Evolutionary conservation across 768 basidiomycete genomes (phyloP).

Genomic region (Asterophora lycoperdoides): DNA sequence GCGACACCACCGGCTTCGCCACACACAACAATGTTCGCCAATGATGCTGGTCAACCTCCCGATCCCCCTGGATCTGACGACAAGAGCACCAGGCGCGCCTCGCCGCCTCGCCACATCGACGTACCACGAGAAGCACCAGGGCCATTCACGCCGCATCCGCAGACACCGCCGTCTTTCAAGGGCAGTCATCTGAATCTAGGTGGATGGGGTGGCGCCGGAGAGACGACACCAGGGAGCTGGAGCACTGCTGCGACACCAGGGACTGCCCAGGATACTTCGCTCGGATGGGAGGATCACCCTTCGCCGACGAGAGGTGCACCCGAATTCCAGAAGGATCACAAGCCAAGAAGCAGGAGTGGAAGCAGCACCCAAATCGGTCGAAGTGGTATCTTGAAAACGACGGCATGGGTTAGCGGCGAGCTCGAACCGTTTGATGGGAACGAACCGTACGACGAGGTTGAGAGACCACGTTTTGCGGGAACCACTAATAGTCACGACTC

Average conservation of each 20-base stretch:
- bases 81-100: constrained; percentile 23
- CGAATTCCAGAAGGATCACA: constrained; percentile 18
- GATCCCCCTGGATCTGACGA: constrained; percentile 20
- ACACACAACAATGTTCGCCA: constrained; percentile 11
- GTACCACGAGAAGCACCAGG: constrained; percentile 1
- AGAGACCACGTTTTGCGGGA: background rate
- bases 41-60: constrained; percentile 18
- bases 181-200: constrained; percentile 6
- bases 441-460: constrained; percentile 1
- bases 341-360: constrained; percentile 27
- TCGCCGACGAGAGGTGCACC: constrained; percentile 13
- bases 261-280: constrained; percentile 20
- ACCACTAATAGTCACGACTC: constrained; percentile 29
- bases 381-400: constrained; percentile 16
- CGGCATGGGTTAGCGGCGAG: constrained; percentile 40
- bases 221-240: constrained; percentile 59
- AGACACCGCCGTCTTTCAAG: constrained; percentile 15
- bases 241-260: constrained; percentile 78
- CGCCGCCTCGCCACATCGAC: constrained; percentile 22
- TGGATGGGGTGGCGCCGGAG: constrained; percentile 19
- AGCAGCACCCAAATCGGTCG: constrained; percentile 19
- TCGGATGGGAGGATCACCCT: constrained; percentile 12
- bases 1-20: constrained; percentile 9
- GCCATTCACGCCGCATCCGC: background rate
- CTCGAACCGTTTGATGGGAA: constrained; percentile 28